A percentile compares a stretch with the other conserved stretches of the same genome.
These are phyloP conservation scores for Williopsis jadinii DNA, from an alignment of 1,139 yeast genomes.

Conservation along the genomic window DNA sequence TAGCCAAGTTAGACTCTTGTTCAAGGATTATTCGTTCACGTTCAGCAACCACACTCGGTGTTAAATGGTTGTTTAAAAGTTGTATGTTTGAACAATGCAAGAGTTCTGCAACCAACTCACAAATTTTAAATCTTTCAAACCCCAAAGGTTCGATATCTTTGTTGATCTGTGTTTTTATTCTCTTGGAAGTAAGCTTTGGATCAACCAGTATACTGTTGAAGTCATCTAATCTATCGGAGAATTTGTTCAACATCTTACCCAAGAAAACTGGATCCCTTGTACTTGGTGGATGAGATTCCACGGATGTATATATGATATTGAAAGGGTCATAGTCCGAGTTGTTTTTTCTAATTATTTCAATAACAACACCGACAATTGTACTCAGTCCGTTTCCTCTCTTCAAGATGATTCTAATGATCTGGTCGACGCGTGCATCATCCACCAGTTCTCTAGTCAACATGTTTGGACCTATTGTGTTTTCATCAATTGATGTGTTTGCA, in stretches of 20 bases:
- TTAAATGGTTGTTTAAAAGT: constrained; percentile 74
- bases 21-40: constrained; percentile 59
- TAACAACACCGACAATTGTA: constrained; percentile 91
- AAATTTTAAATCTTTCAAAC: constrained; percentile 89
- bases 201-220: constrained; percentile 46
- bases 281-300: constrained; percentile 84
- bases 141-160: constrained; percentile 75
- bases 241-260: constrained; percentile 28
- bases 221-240: constrained; percentile 23
- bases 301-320: constrained; percentile 74
- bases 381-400: constrained; percentile 75
- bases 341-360: constrained; percentile 90
- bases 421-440: constrained; percentile 53
- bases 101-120: constrained; percentile 91
- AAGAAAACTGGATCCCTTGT: constrained; percentile 71
- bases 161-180: constrained; percentile 28
- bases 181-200: constrained; percentile 14
- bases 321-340: constrained; percentile 92
- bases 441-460: constrained; percentile 85
- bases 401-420: constrained; percentile 68
- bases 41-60: constrained; percentile 68
- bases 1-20: constrained; percentile 18
- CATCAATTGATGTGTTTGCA: constrained; percentile 62
- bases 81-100: constrained; percentile 97
- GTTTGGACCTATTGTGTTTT: constrained; percentile 92